A percentile compares a stretch with the other conserved stretches of the same genome.
Conservation (phyloP, 2,329 filamentous ascomycete genomes). For the Alternaria triticimaculans region DNA sequence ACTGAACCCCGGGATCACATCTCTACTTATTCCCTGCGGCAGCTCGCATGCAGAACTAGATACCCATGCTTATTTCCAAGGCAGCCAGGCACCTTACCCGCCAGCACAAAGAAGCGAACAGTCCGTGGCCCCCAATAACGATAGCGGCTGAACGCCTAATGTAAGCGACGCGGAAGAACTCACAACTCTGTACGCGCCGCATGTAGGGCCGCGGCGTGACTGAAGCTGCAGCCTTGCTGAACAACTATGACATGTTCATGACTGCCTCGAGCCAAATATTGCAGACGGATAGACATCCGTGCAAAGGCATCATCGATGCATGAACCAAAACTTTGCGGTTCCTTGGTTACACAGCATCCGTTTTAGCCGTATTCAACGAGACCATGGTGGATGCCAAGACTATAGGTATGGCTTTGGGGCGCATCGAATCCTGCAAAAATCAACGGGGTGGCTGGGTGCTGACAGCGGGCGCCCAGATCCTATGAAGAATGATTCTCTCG, state of each 20-base stretch:
- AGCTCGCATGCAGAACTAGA: slow-evolving; percentile 3
- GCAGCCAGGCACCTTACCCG: slow-evolving; percentile 2
- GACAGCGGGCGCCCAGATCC: neutral
- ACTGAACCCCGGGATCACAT: slow-evolving; percentile 2
- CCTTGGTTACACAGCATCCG: neutral
- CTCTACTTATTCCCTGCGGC: slow-evolving; percentile 12
- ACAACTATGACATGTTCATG: neutral
- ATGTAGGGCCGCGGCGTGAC: slow-evolving; percentile 2
- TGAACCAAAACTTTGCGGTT: neutral
- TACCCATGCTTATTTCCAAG: slow-evolving; percentile 1
- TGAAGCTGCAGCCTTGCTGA: neutral
- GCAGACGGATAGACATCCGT: neutral
- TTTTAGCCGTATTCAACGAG: neutral
- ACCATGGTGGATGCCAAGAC: neutral
- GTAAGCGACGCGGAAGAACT: slow-evolving; percentile 5
- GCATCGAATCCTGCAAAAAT: neutral
- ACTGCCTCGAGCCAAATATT: neutral
- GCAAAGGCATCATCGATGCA: neutral
- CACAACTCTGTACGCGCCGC: slow-evolving; percentile 4
- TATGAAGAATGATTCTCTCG: neutral
- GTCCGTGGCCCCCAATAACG: slow-evolving; percentile 10
- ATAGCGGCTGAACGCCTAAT: slow-evolving; percentile 1
- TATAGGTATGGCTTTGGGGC: neutral
- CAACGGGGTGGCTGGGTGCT: slow-evolving; percentile 7
- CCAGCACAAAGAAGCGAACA: slow-evolving; percentile 2